Base-by-base conservation (phyloP, 2,329 filamentous ascomycete species). In the Pseudopyricularia javanii region DNA sequence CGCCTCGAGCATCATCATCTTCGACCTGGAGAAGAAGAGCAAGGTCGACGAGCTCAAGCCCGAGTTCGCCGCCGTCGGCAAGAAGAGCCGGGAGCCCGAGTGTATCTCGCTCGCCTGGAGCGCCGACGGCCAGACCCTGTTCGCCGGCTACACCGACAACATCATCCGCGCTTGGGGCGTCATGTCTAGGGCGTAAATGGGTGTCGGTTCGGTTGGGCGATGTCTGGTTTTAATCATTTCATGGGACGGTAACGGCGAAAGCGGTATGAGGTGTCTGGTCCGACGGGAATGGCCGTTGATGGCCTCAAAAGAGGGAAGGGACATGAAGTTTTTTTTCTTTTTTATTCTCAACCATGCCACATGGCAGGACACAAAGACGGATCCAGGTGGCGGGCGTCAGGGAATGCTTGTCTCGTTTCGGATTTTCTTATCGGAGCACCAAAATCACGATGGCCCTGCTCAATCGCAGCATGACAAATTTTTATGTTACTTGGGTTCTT, bases 1-100 rank as follows among this genome's bases (percentile, higher is more conserved):
- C 60, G 82, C 89, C 70, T 88, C 83, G 78, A 90, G 84, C 83
- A 97, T 98, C 83, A 96, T 96, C 83, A 97, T 98, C 83, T 98
- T 98, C 79, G 93, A 98, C 71, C 85, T 98, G 64, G 93, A 98
- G 89, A 98, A 98, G 91, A 98, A 98, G 91, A 94, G 86, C 86
- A 97, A 96, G 87, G 91, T 97, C 70, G 91, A 97, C 68, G 93
- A 97, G 85, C 85, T 98, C 74, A 96, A 95, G 86, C 91, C 91
- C 64, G 93, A 98, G 74, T 95, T 93, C 80, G 80, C 90, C 70
- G 82, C 90, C 71, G 86, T 90, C 71, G 88, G 91, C 79, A 95
- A 95, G 89, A 97, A 97, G 89, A 90, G 86, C 84, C 85, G 91
- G 71, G 91, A 96, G 77, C 93, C 93, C 66, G 91, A 97, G 85